phyloP scores from a whole-genome alignment of 306 rosid species.

The Prunus armeniaca region DNA sequence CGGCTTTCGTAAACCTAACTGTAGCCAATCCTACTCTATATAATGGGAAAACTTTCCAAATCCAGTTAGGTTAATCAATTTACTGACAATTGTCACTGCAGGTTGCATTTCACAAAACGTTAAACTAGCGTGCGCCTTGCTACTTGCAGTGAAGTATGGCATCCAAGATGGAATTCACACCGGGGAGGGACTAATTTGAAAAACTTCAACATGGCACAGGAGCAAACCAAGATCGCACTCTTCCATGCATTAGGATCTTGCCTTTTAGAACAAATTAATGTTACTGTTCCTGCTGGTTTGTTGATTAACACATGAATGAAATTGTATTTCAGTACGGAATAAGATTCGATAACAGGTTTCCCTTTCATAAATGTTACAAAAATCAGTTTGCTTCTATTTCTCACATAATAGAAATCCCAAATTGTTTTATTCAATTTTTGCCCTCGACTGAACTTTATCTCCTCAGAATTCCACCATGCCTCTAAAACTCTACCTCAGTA shows the following conservation, averaged over 20 bases:
- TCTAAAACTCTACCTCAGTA: too few relatives aligned
- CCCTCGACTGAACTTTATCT: neutral
- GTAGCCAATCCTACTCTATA: too few relatives aligned
- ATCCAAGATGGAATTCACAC: neutral
- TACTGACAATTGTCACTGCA: conserved; percentile 31
- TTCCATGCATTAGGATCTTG: neutral
- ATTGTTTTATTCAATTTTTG: neutral
- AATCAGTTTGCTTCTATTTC: neutral
- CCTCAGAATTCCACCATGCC: too few relatives aligned
- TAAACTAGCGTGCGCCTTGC: conserved; percentile 44
- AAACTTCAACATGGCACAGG: neutral
- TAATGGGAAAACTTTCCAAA: too few relatives aligned
- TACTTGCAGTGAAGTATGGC: neutral
- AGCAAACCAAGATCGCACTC: neutral
- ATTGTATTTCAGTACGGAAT: neutral
- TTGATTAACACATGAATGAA: neutral
- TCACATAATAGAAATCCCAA: neutral
- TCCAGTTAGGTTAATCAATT: neutral
- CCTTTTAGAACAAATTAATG: neutral
- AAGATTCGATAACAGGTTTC: neutral
- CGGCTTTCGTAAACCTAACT: too few relatives aligned
- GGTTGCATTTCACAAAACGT: conserved; percentile 90
- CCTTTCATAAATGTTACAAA: neutral
- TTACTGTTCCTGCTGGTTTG: neutral
- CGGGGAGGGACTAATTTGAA: neutral